Conservation (phyloP, 2,329 filamentous ascomycete genomes). For the Fusarium setosum region DNA sequence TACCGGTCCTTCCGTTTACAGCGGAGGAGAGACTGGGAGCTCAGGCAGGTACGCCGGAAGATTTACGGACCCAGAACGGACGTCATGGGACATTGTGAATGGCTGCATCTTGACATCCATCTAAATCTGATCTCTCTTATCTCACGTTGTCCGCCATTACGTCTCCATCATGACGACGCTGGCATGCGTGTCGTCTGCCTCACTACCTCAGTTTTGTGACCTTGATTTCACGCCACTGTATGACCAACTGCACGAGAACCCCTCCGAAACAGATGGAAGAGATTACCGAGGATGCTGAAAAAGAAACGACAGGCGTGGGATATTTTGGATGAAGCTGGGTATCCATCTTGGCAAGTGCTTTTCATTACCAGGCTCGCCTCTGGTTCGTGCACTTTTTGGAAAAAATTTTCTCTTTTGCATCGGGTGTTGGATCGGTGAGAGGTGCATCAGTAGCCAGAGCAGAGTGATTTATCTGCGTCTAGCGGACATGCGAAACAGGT, state of each 20-base stretch:
- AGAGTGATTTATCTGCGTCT: conserved; percentile 7
- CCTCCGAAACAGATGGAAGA: background rate
- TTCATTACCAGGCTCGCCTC: background rate
- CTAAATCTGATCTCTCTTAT: conserved; percentile 8
- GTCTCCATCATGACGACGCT: background rate
- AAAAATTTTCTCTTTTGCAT: conserved; percentile 13
- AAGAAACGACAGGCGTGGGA: conserved; percentile 14
- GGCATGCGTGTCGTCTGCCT: background rate
- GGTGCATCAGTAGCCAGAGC: background rate
- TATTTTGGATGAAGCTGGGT: background rate
- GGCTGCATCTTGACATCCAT: background rate
- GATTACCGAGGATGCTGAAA: background rate
- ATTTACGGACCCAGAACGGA: background rate
- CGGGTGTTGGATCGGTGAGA: background rate
- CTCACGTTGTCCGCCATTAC: background rate
- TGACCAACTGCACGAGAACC: background rate
- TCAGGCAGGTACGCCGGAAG: background rate
- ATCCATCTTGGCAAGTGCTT: background rate
- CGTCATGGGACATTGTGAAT: background rate
- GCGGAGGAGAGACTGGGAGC: background rate
- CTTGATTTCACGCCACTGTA: background rate
- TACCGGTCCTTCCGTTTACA: conserved; percentile 13
- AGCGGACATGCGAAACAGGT: background rate
- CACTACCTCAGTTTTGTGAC: conserved; percentile 1
- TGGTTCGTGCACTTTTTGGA: conserved; percentile 18